Percentiles rank a stretch among this genome's conserved stretches.
Conservation (phyloP, 768 basidiomycete genomes). For the Suillus bovinus region DNA sequence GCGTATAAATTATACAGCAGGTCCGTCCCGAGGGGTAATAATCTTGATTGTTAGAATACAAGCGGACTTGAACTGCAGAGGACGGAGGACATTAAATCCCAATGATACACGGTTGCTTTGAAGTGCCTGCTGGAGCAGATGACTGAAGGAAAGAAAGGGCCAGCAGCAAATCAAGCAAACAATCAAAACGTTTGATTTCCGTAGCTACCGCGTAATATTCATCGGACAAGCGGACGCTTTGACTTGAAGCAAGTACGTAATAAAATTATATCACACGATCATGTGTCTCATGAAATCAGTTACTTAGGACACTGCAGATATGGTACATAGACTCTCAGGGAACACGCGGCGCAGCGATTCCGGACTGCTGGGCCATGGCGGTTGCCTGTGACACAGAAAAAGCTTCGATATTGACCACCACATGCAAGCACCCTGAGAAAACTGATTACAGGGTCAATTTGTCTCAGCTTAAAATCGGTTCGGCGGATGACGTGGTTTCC, state of each 20-base stretch:
- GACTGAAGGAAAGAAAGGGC: slow-evolving; percentile 4
- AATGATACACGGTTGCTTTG: slow-evolving; percentile 1
- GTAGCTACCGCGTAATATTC: slow-evolving; percentile 15
- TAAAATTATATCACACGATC: slow-evolving; percentile 1
- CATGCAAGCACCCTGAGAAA: neutral
- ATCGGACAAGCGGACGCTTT: slow-evolving; percentile 3
- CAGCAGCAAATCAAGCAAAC: neutral
- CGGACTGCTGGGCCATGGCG: no score
- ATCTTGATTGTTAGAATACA: slow-evolving; percentile 3
- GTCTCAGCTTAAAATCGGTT: neutral
- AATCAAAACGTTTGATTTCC: slow-evolving; percentile 10
- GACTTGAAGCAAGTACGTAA: slow-evolving; percentile 9
- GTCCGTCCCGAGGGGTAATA: slow-evolving; percentile 8
- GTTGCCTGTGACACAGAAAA: no score
- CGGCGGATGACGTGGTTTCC: neutral
- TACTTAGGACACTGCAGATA: neutral
- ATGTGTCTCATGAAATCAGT: neutral
- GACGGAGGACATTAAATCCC: slow-evolving; percentile 5
- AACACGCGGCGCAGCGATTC: no score
- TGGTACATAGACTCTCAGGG: neutral
- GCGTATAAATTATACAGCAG: slow-evolving; percentile 8
- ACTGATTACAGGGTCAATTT: neutral
- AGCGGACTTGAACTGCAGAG: neutral
- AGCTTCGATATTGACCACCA: neutral
- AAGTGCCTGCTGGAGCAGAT: neutral